Base-by-base conservation (phyloP, 225 moss, liverwort and hornwort species). In the Sphagnum tenellum region DNA sequence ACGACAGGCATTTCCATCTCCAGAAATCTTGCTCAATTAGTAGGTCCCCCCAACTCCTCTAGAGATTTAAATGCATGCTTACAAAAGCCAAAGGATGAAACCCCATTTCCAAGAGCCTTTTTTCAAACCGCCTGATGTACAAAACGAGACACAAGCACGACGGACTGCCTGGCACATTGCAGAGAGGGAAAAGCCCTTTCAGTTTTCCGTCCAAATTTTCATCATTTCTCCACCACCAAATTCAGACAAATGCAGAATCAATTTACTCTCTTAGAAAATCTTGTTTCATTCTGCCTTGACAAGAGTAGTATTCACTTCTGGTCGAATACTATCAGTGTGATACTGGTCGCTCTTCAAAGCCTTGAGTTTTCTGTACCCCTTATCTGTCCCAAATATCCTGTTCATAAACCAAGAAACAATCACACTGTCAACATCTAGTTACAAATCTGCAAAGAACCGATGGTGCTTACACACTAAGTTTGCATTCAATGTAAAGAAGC, bases 351-450 rank as follows among this genome's bases (percentile, higher is more conserved):
- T 61, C 61, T 81, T 86, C 67, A 87, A 72, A 8, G 83, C 83
- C 76, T 87, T 87, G 70, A 87, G 58, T 67, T 83, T 87, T 55
- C 83, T 64, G 68, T 83, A 87, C 12, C 87, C 87, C 72, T 78
- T 83, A 63, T 87, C 87, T 44, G 87, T 87, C 48, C 87, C 87
- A 59, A 87, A 87, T 14, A 87, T 76, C 87, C 87, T 87, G 76
- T 47, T 29, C 29, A 67, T 4, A 56, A 45, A 52, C 47, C 8
- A 46, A 47, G 49, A 64, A 2, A 48, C 3, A 61, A 52, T 45
- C 47, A 56, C 29, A 14, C 8, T 12, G 45, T 45, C 62, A 55
- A 62, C 45, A 2, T 57, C 53, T 14, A 10, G 9, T 57, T 1
- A 56, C 29, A 56, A 45, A 58, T 13, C 58, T 3, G 7, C 8